phyloP scores from a whole-genome alignment of 2,329 filamentous ascomycete species.

The Fusarium floridanum region DNA sequence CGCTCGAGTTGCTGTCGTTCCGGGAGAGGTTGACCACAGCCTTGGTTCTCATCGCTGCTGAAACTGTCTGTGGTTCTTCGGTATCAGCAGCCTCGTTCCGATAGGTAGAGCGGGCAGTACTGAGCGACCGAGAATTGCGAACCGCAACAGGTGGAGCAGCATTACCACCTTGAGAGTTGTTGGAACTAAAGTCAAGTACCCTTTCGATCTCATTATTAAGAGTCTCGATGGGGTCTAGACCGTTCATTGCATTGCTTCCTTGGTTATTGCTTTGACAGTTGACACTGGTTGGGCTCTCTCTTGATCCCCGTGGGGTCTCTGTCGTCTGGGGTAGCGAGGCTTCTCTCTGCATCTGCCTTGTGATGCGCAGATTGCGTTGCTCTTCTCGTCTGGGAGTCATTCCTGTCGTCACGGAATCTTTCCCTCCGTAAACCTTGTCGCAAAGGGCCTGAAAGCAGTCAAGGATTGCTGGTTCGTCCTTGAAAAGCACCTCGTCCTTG shows the following conservation, averaged over 20 bases:
- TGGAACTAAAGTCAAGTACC: constrained; percentile 7
- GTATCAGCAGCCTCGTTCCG: not conserved
- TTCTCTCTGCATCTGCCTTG: not conserved
- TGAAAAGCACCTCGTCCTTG: constrained; percentile 80
- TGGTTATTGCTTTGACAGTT: not conserved
- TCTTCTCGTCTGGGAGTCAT: too few relatives aligned
- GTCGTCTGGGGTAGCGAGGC: not conserved
- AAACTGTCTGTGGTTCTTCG: constrained; percentile 9
- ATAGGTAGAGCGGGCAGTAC: not conserved
- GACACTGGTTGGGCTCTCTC: not conserved
- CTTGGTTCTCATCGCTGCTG: constrained; percentile 46
- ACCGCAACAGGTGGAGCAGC: not conserved
- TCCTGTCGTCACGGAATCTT: not conserved
- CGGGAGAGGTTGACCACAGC: constrained; percentile 51
- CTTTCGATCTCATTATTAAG: constrained; percentile 24
- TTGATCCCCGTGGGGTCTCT: not conserved
- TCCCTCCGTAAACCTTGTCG: constrained; percentile 52
- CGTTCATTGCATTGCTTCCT: constrained; percentile 6
- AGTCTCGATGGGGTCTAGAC: constrained; percentile 22
- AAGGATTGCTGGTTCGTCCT: constrained; percentile 62
- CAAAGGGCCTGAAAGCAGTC: constrained; percentile 62
- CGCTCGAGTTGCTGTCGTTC: constrained; percentile 49
- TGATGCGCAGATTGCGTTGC: not conserved
- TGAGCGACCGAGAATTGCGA: not conserved
- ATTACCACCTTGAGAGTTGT: not conserved